Evolutionary conservation across 257 asterid genomes (phyloP).

Genomic region (Phtheirospermum japonicum): DNA sequence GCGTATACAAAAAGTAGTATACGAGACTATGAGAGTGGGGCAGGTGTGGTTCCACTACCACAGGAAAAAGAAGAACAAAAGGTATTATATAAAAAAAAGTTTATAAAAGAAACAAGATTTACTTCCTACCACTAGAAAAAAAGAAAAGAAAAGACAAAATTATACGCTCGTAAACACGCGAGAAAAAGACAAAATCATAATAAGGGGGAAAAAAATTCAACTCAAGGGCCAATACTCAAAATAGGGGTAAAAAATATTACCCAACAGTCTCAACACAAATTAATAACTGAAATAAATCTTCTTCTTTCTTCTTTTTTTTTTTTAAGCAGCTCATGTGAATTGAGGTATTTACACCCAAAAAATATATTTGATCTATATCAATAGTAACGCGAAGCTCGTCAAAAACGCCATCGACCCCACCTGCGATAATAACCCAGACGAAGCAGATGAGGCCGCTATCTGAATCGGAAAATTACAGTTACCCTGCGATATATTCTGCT

Average conservation of each 20-base stretch:
- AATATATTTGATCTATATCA: constrained; percentile 12
- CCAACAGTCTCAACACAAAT: constrained; percentile 13
- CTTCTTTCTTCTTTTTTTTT: too few relatives aligned
- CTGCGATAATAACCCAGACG: constrained; percentile 28
- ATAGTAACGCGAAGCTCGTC: constrained; percentile 22
- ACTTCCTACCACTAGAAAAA: too few relatives aligned
- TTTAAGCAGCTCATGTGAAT: constrained; percentile 3
- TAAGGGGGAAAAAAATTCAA: neutral
- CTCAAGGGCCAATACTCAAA: constrained; percentile 3
- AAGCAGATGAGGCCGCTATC: constrained; percentile 44
- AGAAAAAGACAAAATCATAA: too few relatives aligned
- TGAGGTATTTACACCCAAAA: constrained; percentile 18
- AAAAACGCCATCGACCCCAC: constrained; percentile 24
- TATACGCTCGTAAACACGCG: too few relatives aligned
- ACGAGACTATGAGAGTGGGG: too few relatives aligned
- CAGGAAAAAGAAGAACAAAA: too few relatives aligned
- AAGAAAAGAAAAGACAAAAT: too few relatives aligned
- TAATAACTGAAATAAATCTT: neutral
- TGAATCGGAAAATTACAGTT: constrained; percentile 69
- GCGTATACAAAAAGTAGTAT: too few relatives aligned
- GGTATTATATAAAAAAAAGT: too few relatives aligned
- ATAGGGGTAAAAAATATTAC: neutral
- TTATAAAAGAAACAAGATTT: too few relatives aligned
- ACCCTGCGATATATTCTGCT: constrained; percentile 59
- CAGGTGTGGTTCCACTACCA: too few relatives aligned